Conservation (phyloP, 495 filamentous ascomycete genomes). For the Viridothelium virens region DNA sequence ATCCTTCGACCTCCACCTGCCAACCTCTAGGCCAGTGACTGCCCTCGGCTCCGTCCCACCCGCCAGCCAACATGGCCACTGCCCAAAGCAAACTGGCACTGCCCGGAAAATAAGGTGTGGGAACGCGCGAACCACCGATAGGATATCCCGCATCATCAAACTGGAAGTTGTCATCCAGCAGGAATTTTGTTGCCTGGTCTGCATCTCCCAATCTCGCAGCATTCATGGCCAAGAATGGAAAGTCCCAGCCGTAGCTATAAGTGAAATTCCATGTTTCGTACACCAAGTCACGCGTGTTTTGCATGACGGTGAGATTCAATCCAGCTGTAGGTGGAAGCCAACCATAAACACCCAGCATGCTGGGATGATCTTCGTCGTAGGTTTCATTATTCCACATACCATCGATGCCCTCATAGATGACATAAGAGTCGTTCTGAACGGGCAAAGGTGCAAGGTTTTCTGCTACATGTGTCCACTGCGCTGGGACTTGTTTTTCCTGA, state of each 20-base stretch:
- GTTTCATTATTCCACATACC: constrained; percentile 43
- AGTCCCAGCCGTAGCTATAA: constrained; percentile 48
- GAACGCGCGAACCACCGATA: constrained; percentile 43
- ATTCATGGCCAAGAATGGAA: constrained; percentile 48
- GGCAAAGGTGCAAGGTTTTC: constrained; percentile 44
- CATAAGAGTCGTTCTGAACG: constrained; percentile 38
- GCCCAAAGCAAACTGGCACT: constrained; percentile 43
- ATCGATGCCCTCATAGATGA: constrained; percentile 45
- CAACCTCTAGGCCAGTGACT: constrained; percentile 40
- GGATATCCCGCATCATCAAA: constrained; percentile 49
- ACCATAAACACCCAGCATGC: constrained; percentile 43
- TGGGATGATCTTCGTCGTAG: constrained; percentile 45
- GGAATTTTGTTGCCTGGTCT: constrained; percentile 42
- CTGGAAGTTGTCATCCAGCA: constrained; percentile 41
- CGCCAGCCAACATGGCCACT: constrained; percentile 50
- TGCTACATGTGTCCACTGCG: constrained; percentile 36
- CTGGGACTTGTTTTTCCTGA: constrained; percentile 34
- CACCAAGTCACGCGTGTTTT: constrained; percentile 41
- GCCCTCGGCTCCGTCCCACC: constrained; percentile 29
- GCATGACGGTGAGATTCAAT: constrained; percentile 37
- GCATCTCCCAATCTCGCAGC: constrained; percentile 40
- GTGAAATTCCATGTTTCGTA: constrained; percentile 42
- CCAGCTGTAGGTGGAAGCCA: constrained; percentile 41
- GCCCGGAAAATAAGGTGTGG: constrained; percentile 51
- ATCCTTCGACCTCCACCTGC: constrained; percentile 44